phyloP scores from a whole-genome alignment of 352 stramenopile species.

The Globisporangium paddicum region DNA sequence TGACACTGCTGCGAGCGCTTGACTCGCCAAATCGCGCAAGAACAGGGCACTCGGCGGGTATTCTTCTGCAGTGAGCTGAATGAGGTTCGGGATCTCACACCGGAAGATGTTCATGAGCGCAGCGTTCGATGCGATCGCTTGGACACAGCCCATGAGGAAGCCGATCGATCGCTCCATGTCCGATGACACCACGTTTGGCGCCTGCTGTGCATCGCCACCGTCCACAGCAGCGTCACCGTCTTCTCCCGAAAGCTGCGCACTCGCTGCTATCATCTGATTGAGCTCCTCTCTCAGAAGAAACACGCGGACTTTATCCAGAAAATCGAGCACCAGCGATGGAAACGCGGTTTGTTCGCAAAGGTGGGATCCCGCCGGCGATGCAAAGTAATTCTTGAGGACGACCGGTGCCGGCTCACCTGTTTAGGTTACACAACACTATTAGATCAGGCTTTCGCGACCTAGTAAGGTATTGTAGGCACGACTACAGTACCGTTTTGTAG shows the following conservation, averaged over 20 bases:
- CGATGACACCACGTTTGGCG: background rate
- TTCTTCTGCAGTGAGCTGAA: slow-evolving; percentile 58
- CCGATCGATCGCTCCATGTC: slow-evolving; percentile 34
- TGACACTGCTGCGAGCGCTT: slow-evolving; percentile 35
- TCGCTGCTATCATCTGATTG: slow-evolving; percentile 11
- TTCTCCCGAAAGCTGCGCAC: background rate
- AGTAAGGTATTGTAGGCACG: background rate
- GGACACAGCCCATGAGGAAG: slow-evolving; percentile 60
- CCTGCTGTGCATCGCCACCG: background rate
- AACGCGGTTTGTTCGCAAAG: slow-evolving; percentile 74
- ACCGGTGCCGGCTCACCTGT: slow-evolving; percentile 33
- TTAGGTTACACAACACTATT: background rate
- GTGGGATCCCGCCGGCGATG: slow-evolving; percentile 23
- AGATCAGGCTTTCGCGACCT: background rate
- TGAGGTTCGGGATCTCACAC: slow-evolving; percentile 66
- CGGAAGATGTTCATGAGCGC: slow-evolving; percentile 58
- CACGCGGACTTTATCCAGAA: slow-evolving; percentile 47
- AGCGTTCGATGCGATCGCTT: slow-evolving; percentile 45
- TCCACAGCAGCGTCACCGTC: background rate
- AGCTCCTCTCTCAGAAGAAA: slow-evolving; percentile 48
- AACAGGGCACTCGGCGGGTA: slow-evolving; percentile 43
- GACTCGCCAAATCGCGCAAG: slow-evolving; percentile 40
- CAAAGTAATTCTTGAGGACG: slow-evolving; percentile 50
- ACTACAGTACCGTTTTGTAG: slow-evolving; percentile 33
- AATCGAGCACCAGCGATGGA: slow-evolving; percentile 62